A percentile compares a stretch with the other conserved stretches of the same genome.
phyloP scores from a whole-genome alignment of 768 basidiomycete genomes.

The Serendipita sp. region DNA sequence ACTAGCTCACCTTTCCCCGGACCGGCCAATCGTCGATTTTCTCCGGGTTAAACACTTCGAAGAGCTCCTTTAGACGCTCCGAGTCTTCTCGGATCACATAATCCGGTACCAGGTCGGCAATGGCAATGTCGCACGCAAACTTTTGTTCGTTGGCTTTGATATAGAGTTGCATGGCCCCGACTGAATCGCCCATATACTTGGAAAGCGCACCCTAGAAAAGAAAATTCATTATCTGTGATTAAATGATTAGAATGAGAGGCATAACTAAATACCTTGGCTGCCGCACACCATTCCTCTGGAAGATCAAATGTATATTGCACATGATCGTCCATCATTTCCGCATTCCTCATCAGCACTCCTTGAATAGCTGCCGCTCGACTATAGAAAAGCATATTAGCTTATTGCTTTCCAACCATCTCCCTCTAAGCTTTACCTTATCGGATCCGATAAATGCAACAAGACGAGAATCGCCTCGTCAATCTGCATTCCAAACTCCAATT shows the following conservation, averaged over 20 bases:
- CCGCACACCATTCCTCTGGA: slow-evolving; percentile 75
- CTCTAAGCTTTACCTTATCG: slow-evolving; percentile 44
- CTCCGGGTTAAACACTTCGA: slow-evolving; percentile 43
- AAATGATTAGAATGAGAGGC: background rate
- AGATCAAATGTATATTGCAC: slow-evolving; percentile 35
- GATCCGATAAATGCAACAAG: slow-evolving; percentile 70
- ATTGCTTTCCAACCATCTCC: background rate
- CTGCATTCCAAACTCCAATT: slow-evolving; percentile 66
- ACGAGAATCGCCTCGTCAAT: slow-evolving; percentile 82
- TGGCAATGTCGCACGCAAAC: slow-evolving; percentile 69
- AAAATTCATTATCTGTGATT: background rate
- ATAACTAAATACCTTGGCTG: slow-evolving; percentile 50
- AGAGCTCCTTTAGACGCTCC: slow-evolving; percentile 50
- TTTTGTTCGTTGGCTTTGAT: slow-evolving; percentile 52
- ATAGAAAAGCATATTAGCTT: slow-evolving; percentile 7
- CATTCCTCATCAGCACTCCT: slow-evolving; percentile 52
- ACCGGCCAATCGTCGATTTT: slow-evolving; percentile 62
- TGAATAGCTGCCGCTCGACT: slow-evolving; percentile 75
- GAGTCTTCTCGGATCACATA: slow-evolving; percentile 55
- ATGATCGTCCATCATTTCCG: slow-evolving; percentile 15
- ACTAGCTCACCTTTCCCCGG: slow-evolving; percentile 53
- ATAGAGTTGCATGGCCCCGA: slow-evolving; percentile 62
- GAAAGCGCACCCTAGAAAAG: slow-evolving; percentile 45
- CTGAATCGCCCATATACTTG: slow-evolving; percentile 43
- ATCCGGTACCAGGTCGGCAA: slow-evolving; percentile 77